These are phyloP conservation scores for Paxillus ammoniavirescens DNA, from an alignment of 768 basidiomycete species.

Conservation along the genomic window DNA sequence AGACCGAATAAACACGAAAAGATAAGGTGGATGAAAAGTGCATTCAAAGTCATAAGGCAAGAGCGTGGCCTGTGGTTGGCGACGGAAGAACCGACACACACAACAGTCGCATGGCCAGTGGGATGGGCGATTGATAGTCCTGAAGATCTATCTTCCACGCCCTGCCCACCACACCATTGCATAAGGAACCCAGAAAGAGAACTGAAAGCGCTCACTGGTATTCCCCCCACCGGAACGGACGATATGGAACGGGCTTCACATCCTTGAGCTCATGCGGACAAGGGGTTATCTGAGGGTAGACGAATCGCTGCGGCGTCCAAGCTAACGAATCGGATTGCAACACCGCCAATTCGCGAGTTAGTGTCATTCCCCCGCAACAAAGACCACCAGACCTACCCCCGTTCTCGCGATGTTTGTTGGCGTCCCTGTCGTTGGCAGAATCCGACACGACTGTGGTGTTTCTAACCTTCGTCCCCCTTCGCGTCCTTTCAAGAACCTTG, in stretches of 20 bases:
- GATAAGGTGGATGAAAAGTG: neutral
- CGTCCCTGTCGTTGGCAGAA: slow-evolving; percentile 1
- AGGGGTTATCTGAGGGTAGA: slow-evolving; percentile 49
- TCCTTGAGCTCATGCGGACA: slow-evolving; percentile 37
- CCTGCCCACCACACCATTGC: no score
- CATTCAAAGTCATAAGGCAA: neutral
- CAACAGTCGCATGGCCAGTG: no score
- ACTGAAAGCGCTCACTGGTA: slow-evolving; percentile 48
- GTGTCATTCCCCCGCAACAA: neutral
- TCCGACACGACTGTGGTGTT: neutral
- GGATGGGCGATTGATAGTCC: no score
- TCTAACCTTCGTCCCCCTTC: neutral
- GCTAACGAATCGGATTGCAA: slow-evolving; percentile 30
- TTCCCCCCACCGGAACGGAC: slow-evolving; percentile 61
- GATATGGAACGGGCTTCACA: slow-evolving; percentile 57
- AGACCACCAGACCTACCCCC: slow-evolving; percentile 16
- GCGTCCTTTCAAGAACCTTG: slow-evolving; percentile 13
- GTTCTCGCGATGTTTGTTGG: slow-evolving; percentile 21
- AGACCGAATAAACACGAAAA: neutral
- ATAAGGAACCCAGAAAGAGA: neutral
- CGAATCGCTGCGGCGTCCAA: slow-evolving; percentile 52
- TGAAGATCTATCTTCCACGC: no score
- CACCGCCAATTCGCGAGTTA: neutral
- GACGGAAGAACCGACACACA: neutral
- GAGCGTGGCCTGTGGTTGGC: neutral